Conservation (phyloP, 441 rosid species). For the Populus hybrid region DNA sequence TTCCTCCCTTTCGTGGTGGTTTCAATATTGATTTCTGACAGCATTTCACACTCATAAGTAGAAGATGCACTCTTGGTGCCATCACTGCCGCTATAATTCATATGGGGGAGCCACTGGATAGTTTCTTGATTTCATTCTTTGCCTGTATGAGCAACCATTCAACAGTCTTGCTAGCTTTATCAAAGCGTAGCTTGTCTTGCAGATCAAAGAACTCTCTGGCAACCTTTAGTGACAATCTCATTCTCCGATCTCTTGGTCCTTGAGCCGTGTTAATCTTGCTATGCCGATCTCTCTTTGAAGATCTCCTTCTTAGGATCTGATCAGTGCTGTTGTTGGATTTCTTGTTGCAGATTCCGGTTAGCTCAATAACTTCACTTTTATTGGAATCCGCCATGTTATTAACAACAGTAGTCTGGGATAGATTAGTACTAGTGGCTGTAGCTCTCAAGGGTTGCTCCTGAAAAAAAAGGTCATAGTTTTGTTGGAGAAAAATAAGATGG, state of each 20-base stretch:
- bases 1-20: constrained; percentile 4
- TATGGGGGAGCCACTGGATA: constrained; percentile 23
- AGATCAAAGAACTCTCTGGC: constrained; percentile 74
- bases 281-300: constrained; percentile 67
- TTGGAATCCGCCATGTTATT: constrained; percentile 34
- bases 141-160: constrained; percentile 79
- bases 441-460: constrained; percentile 20
- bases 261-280: constrained; percentile 89
- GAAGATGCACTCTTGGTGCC: constrained; percentile 36
- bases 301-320: constrained; percentile 34
- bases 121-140: constrained; percentile 49
- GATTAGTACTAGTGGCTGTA: constrained; percentile 14
- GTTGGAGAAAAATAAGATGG: constrained; percentile 25
- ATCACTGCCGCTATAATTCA: constrained; percentile 12
- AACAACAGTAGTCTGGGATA: constrained; percentile 24
- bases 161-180: constrained; percentile 89
- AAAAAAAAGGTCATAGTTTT: constrained; percentile 26
- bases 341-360: constrained; percentile 4
- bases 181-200: constrained; percentile 81
- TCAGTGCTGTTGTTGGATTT: background rate
- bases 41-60: constrained; percentile 40
- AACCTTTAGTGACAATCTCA: constrained; percentile 84
- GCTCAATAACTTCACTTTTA: constrained; percentile 13
- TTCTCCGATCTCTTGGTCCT: constrained; percentile 82
- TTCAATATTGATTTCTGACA: constrained; percentile 24